Percentiles rank a stretch among this genome's conserved stretches.
phyloP scores from a whole-genome alignment of 2,329 filamentous ascomycete genomes.

The Aspergillus aculeatus region DNA sequence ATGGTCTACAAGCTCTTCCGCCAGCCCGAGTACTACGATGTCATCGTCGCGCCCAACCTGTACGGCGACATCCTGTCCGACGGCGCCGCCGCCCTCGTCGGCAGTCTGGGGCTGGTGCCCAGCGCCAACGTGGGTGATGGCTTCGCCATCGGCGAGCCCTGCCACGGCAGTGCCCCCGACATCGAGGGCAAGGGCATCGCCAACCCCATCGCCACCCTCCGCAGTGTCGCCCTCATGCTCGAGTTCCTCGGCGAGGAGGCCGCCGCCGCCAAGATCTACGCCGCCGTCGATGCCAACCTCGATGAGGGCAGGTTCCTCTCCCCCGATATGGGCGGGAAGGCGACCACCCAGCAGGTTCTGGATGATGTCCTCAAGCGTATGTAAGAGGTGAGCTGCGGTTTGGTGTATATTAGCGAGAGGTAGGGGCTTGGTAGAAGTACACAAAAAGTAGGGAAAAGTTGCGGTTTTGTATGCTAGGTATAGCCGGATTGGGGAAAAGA shows the following conservation, averaged over 20 bases:
- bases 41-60: constrained; percentile 95
- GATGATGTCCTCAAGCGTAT: constrained; percentile 81
- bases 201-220: constrained; percentile 92
- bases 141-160: constrained; percentile 96
- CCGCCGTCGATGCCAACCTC: constrained; percentile 85
- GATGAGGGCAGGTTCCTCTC: constrained; percentile 78
- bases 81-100: constrained; percentile 89
- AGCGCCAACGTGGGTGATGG: constrained; percentile 91
- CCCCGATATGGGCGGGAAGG: constrained; percentile 86
- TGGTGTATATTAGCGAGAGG: constrained; percentile 4
- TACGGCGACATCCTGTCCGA: constrained; percentile 98
- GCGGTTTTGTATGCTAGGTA: neutral
- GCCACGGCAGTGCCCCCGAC: constrained; percentile 93
- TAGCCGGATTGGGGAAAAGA: neutral
- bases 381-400: constrained; percentile 46
- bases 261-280: constrained; percentile 86
- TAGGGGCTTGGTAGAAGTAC: neutral
- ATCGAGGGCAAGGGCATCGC: constrained; percentile 91
- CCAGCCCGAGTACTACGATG: constrained; percentile 91
- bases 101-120: constrained; percentile 86
- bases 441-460: neutral
- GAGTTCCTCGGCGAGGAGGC: constrained; percentile 88
- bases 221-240: constrained; percentile 90
- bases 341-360: constrained; percentile 81
- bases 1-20: constrained; percentile 99